phyloP scores from a whole-genome alignment of 768 basidiomycete species.

The Chlorophyllum brunneum region DNA sequence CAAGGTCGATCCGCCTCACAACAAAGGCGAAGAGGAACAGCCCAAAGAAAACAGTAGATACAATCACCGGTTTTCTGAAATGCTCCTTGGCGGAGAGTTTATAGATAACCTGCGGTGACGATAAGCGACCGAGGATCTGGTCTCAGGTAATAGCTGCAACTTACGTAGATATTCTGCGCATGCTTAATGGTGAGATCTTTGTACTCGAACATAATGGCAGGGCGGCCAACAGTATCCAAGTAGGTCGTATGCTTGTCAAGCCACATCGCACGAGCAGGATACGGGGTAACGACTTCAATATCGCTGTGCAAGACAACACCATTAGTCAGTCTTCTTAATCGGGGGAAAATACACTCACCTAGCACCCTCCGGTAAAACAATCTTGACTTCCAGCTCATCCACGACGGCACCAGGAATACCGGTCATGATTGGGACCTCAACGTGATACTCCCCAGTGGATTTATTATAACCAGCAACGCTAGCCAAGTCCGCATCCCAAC shows the following conservation, averaged over 20 bases:
- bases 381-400: constrained; percentile 70
- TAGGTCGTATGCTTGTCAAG: constrained; percentile 78
- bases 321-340: neutral
- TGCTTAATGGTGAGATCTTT: constrained; percentile 76
- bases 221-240: constrained; percentile 89
- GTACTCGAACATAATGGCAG: constrained; percentile 71
- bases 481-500: constrained; percentile 87
- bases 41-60: constrained; percentile 64
- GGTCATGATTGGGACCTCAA: constrained; percentile 85
- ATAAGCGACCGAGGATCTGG: neutral
- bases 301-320: constrained; percentile 49
- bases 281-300: constrained; percentile 72
- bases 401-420: constrained; percentile 76
- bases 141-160: constrained; percentile 35
- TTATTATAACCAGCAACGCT: constrained; percentile 67
- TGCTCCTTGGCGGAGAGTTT: constrained; percentile 77
- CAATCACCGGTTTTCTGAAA: constrained; percentile 81
- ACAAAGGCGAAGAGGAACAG: constrained; percentile 53
- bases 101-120: constrained; percentile 72
- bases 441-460: constrained; percentile 59
- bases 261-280: constrained; percentile 60
- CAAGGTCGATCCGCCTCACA: constrained; percentile 43
- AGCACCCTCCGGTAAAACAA: constrained; percentile 94
- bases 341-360: constrained; percentile 51
- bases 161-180: constrained; percentile 74